phyloP scores from a whole-genome alignment of 257 asterid genomes.

The Leonotis leonurus region DNA sequence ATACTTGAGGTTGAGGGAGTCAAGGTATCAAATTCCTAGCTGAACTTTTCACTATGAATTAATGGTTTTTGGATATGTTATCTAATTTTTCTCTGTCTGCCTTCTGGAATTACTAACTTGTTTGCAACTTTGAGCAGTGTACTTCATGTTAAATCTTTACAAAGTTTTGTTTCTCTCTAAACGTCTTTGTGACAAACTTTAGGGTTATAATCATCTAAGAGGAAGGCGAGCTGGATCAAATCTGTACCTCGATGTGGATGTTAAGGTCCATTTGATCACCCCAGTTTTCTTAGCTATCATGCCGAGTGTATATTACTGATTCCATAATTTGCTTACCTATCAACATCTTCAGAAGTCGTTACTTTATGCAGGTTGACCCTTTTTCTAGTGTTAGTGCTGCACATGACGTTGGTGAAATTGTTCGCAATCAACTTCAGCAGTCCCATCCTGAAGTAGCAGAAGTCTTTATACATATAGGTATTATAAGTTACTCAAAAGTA shows the following conservation, averaged over 20 bases:
- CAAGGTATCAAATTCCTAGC: conserved; percentile 38
- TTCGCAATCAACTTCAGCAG: conserved; percentile 59
- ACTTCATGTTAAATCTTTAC: background rate
- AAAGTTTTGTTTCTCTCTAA: background rate
- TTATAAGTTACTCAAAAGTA: background rate
- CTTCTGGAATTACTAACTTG: too few species aligned
- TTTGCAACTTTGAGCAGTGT: too few species aligned
- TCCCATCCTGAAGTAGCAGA: conserved; percentile 82
- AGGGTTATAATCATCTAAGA: conserved; percentile 86
- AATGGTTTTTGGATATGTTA: background rate
- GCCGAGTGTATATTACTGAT: background rate
- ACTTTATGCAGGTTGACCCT: conserved; percentile 68
- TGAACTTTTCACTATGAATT: background rate
- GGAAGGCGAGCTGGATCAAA: conserved; percentile 96
- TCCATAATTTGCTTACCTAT: background rate
- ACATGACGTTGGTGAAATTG: conserved; percentile 79
- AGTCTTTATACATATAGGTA: conserved; percentile 91
- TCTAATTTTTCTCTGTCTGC: too few species aligned
- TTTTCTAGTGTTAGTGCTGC: conserved; percentile 95
- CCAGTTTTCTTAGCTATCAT: background rate
- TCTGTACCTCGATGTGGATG: conserved; percentile 81
- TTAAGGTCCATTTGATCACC: conserved; percentile 47
- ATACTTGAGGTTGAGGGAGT: conserved; percentile 87
- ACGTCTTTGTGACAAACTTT: conserved; percentile 23
- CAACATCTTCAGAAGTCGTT: conserved; percentile 1